A percentile compares a stretch with the other conserved stretches of the same genome.
Evolutionary conservation across 306 rosid genomes (phyloP).

Genomic region (Trichosanthes truncata): DNA sequence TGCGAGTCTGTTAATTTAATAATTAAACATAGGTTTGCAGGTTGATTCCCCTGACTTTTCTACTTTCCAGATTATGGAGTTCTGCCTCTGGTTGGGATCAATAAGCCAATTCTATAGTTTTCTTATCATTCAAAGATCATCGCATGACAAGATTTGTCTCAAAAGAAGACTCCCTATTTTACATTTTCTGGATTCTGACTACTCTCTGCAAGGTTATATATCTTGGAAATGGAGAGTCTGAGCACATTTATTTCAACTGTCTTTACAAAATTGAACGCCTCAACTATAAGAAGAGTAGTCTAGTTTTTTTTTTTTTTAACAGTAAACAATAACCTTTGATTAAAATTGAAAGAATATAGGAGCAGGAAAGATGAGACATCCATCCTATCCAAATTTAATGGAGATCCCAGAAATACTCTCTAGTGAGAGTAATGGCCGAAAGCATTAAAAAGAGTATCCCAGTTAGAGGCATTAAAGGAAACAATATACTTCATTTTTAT

Average conservation of each 20-base stretch:
- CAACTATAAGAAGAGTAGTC: background rate
- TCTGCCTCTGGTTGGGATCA: background rate
- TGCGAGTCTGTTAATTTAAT: background rate
- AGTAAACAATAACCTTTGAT: background rate
- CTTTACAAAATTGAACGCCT: background rate
- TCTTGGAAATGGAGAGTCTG: background rate
- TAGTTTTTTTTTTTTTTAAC: background rate
- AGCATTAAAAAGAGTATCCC: background rate
- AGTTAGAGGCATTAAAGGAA: background rate
- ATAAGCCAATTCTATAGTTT: background rate
- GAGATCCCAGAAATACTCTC: background rate
- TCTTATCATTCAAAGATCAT: background rate
- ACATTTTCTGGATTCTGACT: background rate
- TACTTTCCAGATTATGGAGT: background rate
- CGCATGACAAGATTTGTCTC: background rate
- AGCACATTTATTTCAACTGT: background rate
- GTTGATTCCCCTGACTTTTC: background rate
- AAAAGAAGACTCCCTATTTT: background rate
- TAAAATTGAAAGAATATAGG: background rate
- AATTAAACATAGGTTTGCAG: background rate
- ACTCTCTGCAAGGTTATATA: background rate
- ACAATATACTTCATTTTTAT: background rate
- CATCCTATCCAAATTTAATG: background rate
- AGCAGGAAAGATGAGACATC: background rate
- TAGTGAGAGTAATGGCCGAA: background rate